A percentile compares a stretch with the other conserved stretches of the same genome.
Evolutionary conservation across 352 stramenopile species (phyloP).

Genomic region (Blastocystis sp.): DNA sequence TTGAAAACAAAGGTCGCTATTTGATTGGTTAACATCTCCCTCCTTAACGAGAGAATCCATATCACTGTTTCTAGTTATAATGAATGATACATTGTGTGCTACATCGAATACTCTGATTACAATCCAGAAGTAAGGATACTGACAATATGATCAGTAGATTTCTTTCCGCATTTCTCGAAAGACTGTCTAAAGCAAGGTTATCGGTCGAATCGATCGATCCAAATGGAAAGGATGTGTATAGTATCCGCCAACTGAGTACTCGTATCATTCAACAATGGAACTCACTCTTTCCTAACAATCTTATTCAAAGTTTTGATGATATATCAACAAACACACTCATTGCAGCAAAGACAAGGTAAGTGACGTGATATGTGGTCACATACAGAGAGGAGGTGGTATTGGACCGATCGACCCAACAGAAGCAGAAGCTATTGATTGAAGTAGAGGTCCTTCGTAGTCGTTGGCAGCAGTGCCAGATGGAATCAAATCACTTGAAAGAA

Average conservation of each 20-base stretch:
- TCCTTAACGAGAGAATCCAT: not conserved
- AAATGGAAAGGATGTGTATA: not conserved
- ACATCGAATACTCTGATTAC: conserved; percentile 6
- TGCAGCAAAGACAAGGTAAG: conserved; percentile 54
- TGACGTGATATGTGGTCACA: no score
- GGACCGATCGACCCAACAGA: conserved; percentile 38
- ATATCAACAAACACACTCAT: conserved; percentile 31
- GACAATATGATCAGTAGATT: not conserved
- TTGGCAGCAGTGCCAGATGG: not conserved
- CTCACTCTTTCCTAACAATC: conserved; percentile 42
- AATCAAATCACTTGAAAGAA: conserved; percentile 2
- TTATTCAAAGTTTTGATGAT: conserved; percentile 26
- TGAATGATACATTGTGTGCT: not conserved
- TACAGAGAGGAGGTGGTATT: conserved; percentile 52
- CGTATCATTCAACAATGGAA: conserved; percentile 61
- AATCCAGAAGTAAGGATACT: conserved; percentile 18
- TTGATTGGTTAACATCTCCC: conserved; percentile 37
- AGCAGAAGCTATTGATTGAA: conserved; percentile 48
- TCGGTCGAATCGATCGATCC: not conserved
- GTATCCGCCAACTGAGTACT: conserved; percentile 40
- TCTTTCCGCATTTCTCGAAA: conserved; percentile 39
- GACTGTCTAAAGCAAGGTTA: conserved; percentile 31
- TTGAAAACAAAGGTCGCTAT: not conserved
- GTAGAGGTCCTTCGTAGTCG: conserved; percentile 24
- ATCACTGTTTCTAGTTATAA: not conserved